These are phyloP conservation scores for Anthracocystis walkeri DNA, from an alignment of 1,284 basidiomycete species.

Conservation along the genomic window DNA sequence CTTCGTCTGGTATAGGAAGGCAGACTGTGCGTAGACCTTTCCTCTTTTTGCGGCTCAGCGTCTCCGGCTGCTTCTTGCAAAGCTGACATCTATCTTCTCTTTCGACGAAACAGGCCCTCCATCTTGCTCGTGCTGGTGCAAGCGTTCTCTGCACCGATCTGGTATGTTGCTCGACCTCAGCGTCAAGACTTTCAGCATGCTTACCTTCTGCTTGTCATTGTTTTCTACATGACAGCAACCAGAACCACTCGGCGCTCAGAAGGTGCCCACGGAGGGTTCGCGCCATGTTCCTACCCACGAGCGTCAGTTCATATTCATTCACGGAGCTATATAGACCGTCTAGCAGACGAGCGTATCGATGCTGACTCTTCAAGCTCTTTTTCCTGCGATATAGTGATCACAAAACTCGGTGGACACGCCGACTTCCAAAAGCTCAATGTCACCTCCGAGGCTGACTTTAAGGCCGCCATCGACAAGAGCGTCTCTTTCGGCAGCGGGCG, in stretches of 20 bases:
- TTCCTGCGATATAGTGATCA: slow-evolving; percentile 22
- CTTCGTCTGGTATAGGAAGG: slow-evolving; percentile 45
- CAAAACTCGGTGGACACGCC: slow-evolving; percentile 35
- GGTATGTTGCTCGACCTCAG: background rate
- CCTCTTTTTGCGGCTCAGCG: background rate
- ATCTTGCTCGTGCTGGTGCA: slow-evolving; percentile 44
- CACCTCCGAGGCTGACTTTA: slow-evolving; percentile 41
- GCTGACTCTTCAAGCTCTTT: background rate
- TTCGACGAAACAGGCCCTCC: slow-evolving; percentile 8
- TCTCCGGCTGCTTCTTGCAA: background rate
- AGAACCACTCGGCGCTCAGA: slow-evolving; percentile 30
- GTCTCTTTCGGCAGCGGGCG: slow-evolving; percentile 30
- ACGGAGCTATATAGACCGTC: no score
- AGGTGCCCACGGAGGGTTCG: slow-evolving; percentile 14
- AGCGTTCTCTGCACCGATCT: slow-evolving; percentile 48
- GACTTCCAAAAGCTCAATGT: slow-evolving; percentile 51
- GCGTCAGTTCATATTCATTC: no score
- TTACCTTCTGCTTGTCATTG: background rate
- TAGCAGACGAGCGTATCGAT: background rate
- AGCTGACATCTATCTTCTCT: background rate
- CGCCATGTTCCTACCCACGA: slow-evolving; percentile 42
- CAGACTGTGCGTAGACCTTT: slow-evolving; percentile 11
- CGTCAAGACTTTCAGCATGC: no score
- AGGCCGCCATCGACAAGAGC: slow-evolving; percentile 32
- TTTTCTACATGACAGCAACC: slow-evolving; percentile 8